Evolutionary conservation across 495 filamentous ascomycete genomes (phyloP).

Genomic region (Amorphotheca resinae): DNA sequence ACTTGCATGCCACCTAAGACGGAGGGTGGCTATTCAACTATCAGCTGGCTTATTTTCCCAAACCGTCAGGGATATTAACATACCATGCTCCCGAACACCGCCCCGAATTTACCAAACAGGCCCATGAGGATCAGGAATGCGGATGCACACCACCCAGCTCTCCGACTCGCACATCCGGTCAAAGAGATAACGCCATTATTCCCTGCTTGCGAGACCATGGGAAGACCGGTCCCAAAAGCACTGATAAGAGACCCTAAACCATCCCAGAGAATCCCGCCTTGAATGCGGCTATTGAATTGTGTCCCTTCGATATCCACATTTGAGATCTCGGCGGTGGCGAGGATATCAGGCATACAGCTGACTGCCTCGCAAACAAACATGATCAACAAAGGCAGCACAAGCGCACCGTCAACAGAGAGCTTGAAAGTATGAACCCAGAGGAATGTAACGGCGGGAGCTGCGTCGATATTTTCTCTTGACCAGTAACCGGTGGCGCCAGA

Average conservation of each 20-base stretch:
- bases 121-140: constrained; percentile 27
- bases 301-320: constrained; percentile 26
- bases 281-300: constrained; percentile 23
- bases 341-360: constrained; percentile 27
- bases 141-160: constrained; percentile 35
- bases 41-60: not conserved
- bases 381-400: constrained; percentile 30
- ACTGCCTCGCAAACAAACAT: constrained; percentile 36
- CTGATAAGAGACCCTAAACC: constrained; percentile 25
- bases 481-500: constrained; percentile 27
- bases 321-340: constrained; percentile 28
- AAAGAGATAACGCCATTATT: constrained; percentile 30
- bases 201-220: constrained; percentile 28
- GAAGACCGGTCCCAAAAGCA: constrained; percentile 26
- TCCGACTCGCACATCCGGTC: constrained; percentile 28
- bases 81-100: constrained; percentile 24
- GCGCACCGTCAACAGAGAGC: constrained; percentile 24
- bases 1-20: constrained; percentile 31
- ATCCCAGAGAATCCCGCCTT: constrained; percentile 28
- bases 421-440: constrained; percentile 29
- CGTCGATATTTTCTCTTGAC: constrained; percentile 17
- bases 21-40: constrained; percentile 17
- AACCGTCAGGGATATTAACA: not conserved
- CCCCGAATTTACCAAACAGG: constrained; percentile 27
- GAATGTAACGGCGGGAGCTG: constrained; percentile 27